A percentile compares a stretch with the other conserved stretches of the same genome.
phyloP scores from a whole-genome alignment of 345 rosid genomes.

The Euphorbia tirucalli region DNA sequence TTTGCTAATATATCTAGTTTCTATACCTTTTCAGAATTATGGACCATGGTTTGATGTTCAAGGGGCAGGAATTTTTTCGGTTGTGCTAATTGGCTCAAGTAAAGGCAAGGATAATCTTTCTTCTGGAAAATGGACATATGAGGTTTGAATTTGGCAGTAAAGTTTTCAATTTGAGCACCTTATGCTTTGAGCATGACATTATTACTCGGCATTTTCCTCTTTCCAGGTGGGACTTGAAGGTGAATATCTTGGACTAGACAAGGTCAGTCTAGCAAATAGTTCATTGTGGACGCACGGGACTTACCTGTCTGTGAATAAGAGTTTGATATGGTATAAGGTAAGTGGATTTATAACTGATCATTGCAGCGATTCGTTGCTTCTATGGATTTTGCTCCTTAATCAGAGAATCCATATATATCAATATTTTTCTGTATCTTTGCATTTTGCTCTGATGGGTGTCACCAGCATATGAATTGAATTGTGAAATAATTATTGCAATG shows the following conservation, averaged over 20 bases:
- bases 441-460: too few relatives aligned
- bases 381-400: not conserved
- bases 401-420: not conserved
- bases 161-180: not conserved
- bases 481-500: too few relatives aligned
- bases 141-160: constrained; percentile 34
- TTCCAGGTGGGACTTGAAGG: constrained; percentile 63
- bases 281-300: constrained; percentile 45
- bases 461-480: too few relatives aligned
- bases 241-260: constrained; percentile 48
- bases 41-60: constrained; percentile 65
- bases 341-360: not conserved
- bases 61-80: constrained; percentile 51
- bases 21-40: constrained; percentile 39
- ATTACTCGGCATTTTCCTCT: not conserved
- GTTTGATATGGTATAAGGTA: constrained; percentile 71
- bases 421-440: too few relatives aligned
- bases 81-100: constrained; percentile 27
- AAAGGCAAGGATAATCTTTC: constrained; percentile 37
- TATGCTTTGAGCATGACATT: not conserved
- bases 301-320: constrained; percentile 38
- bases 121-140: constrained; percentile 49
- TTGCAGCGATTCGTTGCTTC: not conserved
- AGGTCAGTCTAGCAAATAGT: constrained; percentile 42
- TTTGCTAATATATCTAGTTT: not conserved